Conservation (phyloP, 164 flowering plant genomes). For the Santalum album region DNA sequence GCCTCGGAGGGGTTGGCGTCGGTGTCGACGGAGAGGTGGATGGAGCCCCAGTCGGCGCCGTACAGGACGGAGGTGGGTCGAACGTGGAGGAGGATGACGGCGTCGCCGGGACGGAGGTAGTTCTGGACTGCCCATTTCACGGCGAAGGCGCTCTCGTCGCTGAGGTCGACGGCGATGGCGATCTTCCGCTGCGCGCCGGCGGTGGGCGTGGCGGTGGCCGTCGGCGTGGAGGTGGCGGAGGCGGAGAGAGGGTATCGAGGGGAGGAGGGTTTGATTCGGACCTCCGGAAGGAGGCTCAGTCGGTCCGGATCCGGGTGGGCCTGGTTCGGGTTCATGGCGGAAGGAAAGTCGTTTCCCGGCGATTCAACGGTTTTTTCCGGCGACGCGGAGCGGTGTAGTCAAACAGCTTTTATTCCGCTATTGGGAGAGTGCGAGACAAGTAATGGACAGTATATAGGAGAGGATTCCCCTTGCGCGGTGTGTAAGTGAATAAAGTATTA, state of each 20-base stretch:
- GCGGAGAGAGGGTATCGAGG: slow-evolving; percentile 28
- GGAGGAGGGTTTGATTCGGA: slow-evolving; percentile 33
- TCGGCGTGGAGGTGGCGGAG: slow-evolving; percentile 10
- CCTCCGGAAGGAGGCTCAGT: slow-evolving; percentile 4
- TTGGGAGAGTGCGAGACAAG: too few relatives aligned
- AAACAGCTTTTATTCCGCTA: too few relatives aligned
- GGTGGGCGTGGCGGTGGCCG: slow-evolving; percentile 17
- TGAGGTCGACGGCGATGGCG: slow-evolving; percentile 76
- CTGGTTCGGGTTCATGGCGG: background rate
- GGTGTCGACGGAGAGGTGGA: slow-evolving; percentile 17
- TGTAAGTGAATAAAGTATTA: too few relatives aligned
- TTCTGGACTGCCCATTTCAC: slow-evolving; percentile 80
- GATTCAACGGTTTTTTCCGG: background rate
- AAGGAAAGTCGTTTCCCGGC: background rate
- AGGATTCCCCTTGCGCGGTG: too few relatives aligned
- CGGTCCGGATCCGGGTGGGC: slow-evolving; percentile 9
- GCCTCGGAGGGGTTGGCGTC: slow-evolving; percentile 14
- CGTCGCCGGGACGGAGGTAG: slow-evolving; percentile 77
- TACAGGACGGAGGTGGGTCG: slow-evolving; percentile 65
- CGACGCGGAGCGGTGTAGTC: too few relatives aligned
- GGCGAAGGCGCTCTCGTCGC: slow-evolving; percentile 77
- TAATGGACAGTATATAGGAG: too few relatives aligned
- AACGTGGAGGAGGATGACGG: slow-evolving; percentile 71
- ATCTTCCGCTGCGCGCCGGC: slow-evolving; percentile 37
- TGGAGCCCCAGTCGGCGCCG: slow-evolving; percentile 74